phyloP scores from a whole-genome alignment of 257 asterid species.

The Cynanchum wilfordii region DNA sequence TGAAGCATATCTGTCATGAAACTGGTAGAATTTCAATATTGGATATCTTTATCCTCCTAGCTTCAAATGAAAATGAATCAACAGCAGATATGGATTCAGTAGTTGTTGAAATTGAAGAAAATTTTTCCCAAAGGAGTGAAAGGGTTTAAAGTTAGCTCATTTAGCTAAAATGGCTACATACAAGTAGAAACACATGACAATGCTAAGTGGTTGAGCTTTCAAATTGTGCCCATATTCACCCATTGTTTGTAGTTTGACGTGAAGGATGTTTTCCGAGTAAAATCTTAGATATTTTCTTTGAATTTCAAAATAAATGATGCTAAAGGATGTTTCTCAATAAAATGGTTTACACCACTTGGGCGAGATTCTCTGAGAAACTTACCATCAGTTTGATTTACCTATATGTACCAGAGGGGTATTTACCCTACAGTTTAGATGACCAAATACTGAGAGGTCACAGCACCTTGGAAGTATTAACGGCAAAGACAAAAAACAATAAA shows the following conservation, averaged over 20 bases:
- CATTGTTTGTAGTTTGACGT: neutral
- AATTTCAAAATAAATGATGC: neutral
- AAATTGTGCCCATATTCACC: neutral
- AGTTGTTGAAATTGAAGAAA: neutral
- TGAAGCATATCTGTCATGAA: neutral
- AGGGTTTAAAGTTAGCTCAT: neutral
- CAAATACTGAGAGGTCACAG: neutral
- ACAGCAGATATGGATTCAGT: neutral
- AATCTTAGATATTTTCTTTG: neutral
- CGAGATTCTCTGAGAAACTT: neutral
- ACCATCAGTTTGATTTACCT: neutral
- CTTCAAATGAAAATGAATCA: neutral
- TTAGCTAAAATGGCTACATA: neutral
- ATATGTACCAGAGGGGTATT: neutral
- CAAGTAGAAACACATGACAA: neutral
- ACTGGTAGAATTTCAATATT: neutral
- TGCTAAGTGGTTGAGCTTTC: neutral
- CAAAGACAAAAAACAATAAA: neutral
- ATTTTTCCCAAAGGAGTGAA: neutral
- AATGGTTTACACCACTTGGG: neutral
- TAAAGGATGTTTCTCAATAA: neutral
- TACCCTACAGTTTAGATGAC: neutral
- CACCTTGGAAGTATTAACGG: neutral
- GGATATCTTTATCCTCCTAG: neutral
- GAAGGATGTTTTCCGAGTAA: neutral